These are phyloP conservation scores for Geotrichum phurueaensis DNA, from an alignment of 1,139 yeast species.

Conservation along the genomic window DNA sequence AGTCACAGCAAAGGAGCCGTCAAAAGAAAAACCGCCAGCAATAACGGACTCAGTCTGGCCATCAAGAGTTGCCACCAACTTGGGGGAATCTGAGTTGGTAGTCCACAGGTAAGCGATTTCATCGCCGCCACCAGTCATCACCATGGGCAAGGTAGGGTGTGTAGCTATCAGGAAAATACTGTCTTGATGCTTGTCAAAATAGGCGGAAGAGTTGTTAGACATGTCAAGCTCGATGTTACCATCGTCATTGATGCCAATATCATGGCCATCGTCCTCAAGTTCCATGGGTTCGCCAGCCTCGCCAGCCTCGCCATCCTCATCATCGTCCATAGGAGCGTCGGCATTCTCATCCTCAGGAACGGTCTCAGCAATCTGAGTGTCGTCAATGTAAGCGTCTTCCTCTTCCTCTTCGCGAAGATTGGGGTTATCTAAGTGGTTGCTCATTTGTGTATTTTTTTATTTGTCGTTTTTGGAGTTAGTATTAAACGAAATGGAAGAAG, in stretches of 20 bases:
- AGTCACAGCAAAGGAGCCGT: conserved; percentile 74
- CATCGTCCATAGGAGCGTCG: conserved; percentile 22
- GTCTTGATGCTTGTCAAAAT: conserved; percentile 83
- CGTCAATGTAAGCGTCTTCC: conserved; percentile 24
- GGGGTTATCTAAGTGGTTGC: background rate
- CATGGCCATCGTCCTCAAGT: conserved; percentile 20
- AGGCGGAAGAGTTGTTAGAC: conserved; percentile 82
- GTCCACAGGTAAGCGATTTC: conserved; percentile 88
- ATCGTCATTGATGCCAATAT: conserved; percentile 21
- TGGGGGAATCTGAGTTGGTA: conserved; percentile 76
- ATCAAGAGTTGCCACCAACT: conserved; percentile 62
- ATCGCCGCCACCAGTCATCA: conserved; percentile 88
- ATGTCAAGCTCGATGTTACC: conserved; percentile 62
- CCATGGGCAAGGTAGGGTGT: conserved; percentile 79
- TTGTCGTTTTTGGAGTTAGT: background rate
- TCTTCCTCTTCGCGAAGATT: conserved; percentile 17
- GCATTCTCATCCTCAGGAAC: conserved; percentile 26
- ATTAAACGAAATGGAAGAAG: background rate
- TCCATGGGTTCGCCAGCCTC: conserved; percentile 21
- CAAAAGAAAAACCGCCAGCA: conserved; percentile 73
- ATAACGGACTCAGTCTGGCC: conserved; percentile 88
- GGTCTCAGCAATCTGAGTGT: conserved; percentile 28
- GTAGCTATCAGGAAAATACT: conserved; percentile 71
- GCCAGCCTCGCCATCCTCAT: conserved; percentile 20
- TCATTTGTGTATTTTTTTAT: conserved; percentile 7